Base-by-base conservation (phyloP, 805 yeast genomes). In the Scheffersomyces lignosus region DNA sequence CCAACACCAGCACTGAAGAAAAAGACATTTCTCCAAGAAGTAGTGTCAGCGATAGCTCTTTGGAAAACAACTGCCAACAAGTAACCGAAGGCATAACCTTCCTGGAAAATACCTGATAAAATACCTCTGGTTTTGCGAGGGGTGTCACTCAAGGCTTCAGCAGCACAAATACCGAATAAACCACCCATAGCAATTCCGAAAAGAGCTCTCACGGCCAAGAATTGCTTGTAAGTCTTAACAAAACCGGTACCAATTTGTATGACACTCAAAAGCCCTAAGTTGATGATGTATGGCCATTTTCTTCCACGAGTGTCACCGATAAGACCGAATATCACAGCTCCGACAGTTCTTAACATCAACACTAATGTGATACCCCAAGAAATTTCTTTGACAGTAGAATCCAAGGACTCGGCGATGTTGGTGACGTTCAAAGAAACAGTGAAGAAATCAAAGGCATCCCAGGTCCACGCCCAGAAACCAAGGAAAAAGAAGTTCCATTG, bases 31-130 rank as follows among this genome's bases (percentile, higher is more conserved):
- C 85, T 74, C 88, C 88, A 82, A 1, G 63, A 48, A 3, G 80
- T 64, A 41, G 53, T 56, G 51, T 73, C 76, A 6, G 75, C 77
- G 42, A 82, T 74, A 23, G 83, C 83, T 55, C 87, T 68, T 43
- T 76, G 75, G 63, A 81, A 82, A 16, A 81, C 66, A 33, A 80
- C 85, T 4, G 80, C 87, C 41, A 81, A 53, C 17, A 82, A 60
- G 48, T 80, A 81, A 16, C 89, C 89, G 32, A 82, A 71, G 1
- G 85, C 82, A 48, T 82, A 87, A 43, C 95, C 95, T 56, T 86
- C 84, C 60, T 87, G 95, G 54, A 87, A 77, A 28, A 85, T 58
- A 32, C 87, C 87, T 24, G 81, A 74, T 32, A 81, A 59, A 39
- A 80, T 67, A 31, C 86, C 83, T 59, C 77, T 66, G 23, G 83